These are phyloP conservation scores for Hondaea fermentalgiana DNA, from an alignment of 108 stramenopile species.

Conservation along the genomic window DNA sequence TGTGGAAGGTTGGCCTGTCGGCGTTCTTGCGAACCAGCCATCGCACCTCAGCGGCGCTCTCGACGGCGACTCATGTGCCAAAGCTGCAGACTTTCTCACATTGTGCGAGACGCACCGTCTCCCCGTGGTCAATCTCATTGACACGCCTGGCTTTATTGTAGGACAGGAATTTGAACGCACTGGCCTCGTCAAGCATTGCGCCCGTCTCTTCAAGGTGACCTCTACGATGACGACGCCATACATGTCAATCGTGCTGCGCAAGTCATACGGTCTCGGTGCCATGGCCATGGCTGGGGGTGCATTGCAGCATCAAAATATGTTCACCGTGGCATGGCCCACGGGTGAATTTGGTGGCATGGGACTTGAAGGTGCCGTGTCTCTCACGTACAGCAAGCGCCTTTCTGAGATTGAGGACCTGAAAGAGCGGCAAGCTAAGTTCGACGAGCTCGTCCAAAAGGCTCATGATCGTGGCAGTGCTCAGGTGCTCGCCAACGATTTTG, in stretches of 20 bases:
- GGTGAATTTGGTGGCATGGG: slow-evolving; percentile 30
- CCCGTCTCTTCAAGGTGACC: not conserved
- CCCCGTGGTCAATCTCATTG: slow-evolving; percentile 17
- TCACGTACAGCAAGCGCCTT: slow-evolving; percentile 8
- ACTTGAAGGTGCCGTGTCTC: slow-evolving; percentile 14
- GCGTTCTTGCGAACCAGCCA: slow-evolving; percentile 18
- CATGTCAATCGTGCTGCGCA: not conserved
- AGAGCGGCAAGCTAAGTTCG: not conserved
- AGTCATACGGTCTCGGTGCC: not conserved
- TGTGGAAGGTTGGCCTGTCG: slow-evolving; percentile 8
- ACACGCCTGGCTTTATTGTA: slow-evolving; percentile 28
- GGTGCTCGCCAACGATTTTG: not conserved
- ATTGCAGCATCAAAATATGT: not conserved
- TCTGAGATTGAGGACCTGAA: not conserved
- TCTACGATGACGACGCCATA: not conserved
- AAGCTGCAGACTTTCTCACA: slow-evolving; percentile 15
- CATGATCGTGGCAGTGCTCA: not conserved
- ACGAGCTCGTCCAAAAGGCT: not conserved
- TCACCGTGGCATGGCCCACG: slow-evolving; percentile 26
- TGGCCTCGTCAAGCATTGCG: not conserved
- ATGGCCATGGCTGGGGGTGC: not conserved
- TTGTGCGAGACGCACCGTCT: not conserved
- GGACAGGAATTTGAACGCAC: slow-evolving; percentile 11
- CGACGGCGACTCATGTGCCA: slow-evolving; percentile 7
- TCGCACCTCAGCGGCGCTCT: slow-evolving; percentile 17